Conservation (phyloP, 139 green algal species). For the Penium margaritaceum region DNA sequence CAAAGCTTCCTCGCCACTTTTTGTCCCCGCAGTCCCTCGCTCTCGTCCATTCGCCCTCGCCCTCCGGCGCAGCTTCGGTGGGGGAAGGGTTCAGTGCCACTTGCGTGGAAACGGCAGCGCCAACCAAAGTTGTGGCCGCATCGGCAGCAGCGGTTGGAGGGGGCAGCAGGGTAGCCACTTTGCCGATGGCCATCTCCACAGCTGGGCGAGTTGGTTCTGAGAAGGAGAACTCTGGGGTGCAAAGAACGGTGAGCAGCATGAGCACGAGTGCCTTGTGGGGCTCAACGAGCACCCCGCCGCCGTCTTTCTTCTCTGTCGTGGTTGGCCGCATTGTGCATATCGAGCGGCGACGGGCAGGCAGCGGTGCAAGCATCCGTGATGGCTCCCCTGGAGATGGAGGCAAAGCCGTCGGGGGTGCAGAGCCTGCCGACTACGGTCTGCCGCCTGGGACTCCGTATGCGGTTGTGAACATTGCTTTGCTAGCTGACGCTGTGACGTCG, state of each 20-base stretch:
- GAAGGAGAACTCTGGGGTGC: background rate
- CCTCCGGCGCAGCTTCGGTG: background rate
- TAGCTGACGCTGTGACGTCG: background rate
- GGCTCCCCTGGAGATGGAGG: background rate
- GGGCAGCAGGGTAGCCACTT: background rate
- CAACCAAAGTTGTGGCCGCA: background rate
- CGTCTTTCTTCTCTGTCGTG: background rate
- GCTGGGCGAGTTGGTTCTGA: background rate
- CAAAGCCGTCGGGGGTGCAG: background rate
- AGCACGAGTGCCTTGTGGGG: background rate
- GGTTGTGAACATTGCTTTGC: too few species aligned
- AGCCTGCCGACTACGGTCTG: too few species aligned
- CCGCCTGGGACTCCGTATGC: too few species aligned
- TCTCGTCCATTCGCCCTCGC: conserved; percentile 2
- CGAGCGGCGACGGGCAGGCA: background rate
- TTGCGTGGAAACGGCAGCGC: background rate
- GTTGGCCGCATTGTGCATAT: conserved; percentile 37
- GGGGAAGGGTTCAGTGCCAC: background rate
- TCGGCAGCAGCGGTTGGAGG: background rate
- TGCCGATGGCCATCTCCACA: background rate
- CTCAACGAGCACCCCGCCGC: background rate
- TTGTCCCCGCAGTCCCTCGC: conserved; percentile 19
- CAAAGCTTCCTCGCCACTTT: background rate
- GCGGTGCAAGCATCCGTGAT: background rate
- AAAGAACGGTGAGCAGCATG: background rate